phyloP scores from a whole-genome alignment of 2,329 filamentous ascomycete genomes.

The Aureobasidium sp. region DNA sequence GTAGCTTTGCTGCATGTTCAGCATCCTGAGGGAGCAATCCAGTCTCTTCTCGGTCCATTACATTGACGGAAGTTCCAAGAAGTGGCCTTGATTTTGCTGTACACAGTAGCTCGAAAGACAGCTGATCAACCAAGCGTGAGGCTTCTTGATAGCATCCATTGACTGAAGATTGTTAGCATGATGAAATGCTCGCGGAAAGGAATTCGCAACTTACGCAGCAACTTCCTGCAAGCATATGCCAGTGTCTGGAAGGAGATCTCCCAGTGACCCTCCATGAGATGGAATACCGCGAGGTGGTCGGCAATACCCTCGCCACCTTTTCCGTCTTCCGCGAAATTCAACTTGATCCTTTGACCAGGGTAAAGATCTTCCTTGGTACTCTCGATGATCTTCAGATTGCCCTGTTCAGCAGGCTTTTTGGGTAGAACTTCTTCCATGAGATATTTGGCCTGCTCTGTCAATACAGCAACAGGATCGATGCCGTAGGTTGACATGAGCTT shows the following conservation, averaged over 20 bases:
- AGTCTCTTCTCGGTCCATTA: constrained; percentile 24
- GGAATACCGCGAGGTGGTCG: constrained; percentile 75
- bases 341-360: constrained; percentile 57
- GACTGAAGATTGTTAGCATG: constrained; percentile 25
- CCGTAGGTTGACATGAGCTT: constrained; percentile 67
- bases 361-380: constrained; percentile 41
- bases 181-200: background rate
- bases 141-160: constrained; percentile 49
- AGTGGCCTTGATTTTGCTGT: constrained; percentile 34
- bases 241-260: constrained; percentile 61
- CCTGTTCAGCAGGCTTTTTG: constrained; percentile 1
- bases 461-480: constrained; percentile 65
- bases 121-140: constrained; percentile 44
- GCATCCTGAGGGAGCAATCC: constrained; percentile 16
- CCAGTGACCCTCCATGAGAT: constrained; percentile 67
- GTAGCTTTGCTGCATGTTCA: constrained; percentile 20
- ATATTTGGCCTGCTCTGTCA: constrained; percentile 56
- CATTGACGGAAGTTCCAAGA: constrained; percentile 35
- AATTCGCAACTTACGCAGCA: constrained; percentile 61
- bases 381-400: constrained; percentile 42
- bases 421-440: constrained; percentile 21
- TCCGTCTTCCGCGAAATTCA: constrained; percentile 58
- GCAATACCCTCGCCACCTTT: constrained; percentile 66
- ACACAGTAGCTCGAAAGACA: constrained; percentile 43
- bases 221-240: constrained; percentile 69